Evolutionary conservation across 257 asterid species (phyloP).

Genomic region (Haberlea rhodopensis): DNA sequence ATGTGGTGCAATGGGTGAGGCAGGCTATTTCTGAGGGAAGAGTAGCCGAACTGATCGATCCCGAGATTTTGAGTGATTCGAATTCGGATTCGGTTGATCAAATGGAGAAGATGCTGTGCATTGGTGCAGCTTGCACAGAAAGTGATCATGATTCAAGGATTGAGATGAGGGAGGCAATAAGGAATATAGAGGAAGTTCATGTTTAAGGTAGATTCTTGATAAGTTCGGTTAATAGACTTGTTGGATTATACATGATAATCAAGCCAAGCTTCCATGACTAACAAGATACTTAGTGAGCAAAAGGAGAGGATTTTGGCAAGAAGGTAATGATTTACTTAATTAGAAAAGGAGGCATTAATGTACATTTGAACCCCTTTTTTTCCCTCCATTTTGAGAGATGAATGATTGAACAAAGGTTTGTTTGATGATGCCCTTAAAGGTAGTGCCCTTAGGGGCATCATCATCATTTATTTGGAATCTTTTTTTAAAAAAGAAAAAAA

Average conservation of each 20-base stretch:
- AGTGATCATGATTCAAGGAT: constrained; percentile 46
- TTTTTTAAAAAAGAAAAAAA: too few relatives aligned
- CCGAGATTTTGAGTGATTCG: constrained; percentile 42
- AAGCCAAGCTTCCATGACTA: too few relatives aligned
- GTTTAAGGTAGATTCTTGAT: constrained; percentile 26
- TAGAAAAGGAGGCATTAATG: too few relatives aligned
- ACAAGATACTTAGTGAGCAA: too few relatives aligned
- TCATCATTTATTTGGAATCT: too few relatives aligned
- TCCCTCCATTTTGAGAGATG: neutral
- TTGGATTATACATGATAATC: too few relatives aligned
- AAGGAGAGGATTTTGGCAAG: neutral
- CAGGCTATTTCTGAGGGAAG: constrained; percentile 46
- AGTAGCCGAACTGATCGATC: constrained; percentile 62
- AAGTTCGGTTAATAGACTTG: neutral
- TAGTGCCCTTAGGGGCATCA: too few relatives aligned
- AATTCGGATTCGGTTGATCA: constrained; percentile 27
- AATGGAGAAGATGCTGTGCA: constrained; percentile 55
- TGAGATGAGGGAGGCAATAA: constrained; percentile 66
- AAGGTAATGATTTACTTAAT: neutral
- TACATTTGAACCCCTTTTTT: neutral
- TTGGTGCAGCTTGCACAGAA: constrained; percentile 67
- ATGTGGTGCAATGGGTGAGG: constrained; percentile 63
- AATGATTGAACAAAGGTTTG: neutral
- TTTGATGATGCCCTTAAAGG: too few relatives aligned
- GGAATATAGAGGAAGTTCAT: constrained; percentile 60